Base-by-base conservation (phyloP, 352 stramenopile species). In the Globisporangium spiculum region DNA sequence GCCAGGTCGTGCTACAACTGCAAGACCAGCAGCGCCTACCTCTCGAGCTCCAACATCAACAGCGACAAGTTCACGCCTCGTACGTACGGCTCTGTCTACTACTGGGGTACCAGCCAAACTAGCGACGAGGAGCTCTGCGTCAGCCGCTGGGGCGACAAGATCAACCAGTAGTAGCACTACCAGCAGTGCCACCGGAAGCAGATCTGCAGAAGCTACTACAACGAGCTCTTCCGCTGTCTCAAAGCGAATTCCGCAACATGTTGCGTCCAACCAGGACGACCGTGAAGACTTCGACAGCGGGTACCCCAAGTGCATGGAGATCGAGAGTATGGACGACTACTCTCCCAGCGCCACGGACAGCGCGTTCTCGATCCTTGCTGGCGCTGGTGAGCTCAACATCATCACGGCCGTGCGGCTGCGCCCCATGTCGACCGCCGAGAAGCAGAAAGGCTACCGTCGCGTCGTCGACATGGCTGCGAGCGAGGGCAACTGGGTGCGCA, bases 381-480 rank as follows among this genome's bases (percentile, higher is more conserved):
- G 36, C 14, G 24, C 36, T 18, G 66, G 60, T 1, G 60, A 84
- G 32, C 74, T 82, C 63, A 67, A 79, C 27, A 86, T 90, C 46
- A 86, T 93, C 62, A 94, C 84, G 0, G 83, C 86, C 12, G 75
- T 91, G n/a, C 80, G 84, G 1, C 75, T 94, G 32, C 86, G 86
- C 9, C 86, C 86, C 0, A 92, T 94, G 84, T 80, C 87, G 2
- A 61, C 67, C 7, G 79, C 75, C 0, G 86, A 94, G 70, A 81
- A 82, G 46, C 89, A 90, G 53, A 72, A 67, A 5, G 85, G 82
- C 10, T 89, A 77, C 65, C 80, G 80, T 0, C 52, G 72, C 2
- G 81, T 94, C 54, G 75, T 93, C 12, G 79, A 91, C 38, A 89
- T 93, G 82, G 76, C 60, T 2, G 60, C 66, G 4, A 53, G 60